phyloP scores from a whole-genome alignment of 176 grass and related monocot genomes.

The Paspalum notatum region DNA sequence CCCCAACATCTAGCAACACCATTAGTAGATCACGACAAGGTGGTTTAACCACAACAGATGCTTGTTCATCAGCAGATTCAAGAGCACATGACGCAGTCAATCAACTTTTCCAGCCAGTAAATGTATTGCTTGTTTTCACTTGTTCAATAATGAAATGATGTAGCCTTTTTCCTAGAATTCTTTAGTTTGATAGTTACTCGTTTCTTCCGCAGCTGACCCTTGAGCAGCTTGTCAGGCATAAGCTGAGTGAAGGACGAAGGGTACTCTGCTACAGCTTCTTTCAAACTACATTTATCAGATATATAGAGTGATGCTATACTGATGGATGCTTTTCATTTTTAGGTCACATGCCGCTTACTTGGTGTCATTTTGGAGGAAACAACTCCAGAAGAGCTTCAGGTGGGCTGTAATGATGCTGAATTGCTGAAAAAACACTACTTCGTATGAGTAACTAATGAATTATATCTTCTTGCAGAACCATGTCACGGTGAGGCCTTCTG shows the following conservation, averaged over 20 bases:
- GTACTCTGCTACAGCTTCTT: conserved; percentile 50
- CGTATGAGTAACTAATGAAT: conserved; percentile 26
- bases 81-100: conserved; percentile 85
- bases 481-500: conserved; percentile 81
- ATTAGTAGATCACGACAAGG: conserved; percentile 60
- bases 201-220: conserved; percentile 73
- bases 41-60: conserved; percentile 56
- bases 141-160: conserved; percentile 23
- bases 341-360: conserved; percentile 93
- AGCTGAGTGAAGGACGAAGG: conserved; percentile 89
- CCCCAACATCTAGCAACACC: conserved; percentile 57
- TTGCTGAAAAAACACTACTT: conserved; percentile 15
- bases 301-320: conserved; percentile 7
- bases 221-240: conserved; percentile 99
- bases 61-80: conserved; percentile 83
- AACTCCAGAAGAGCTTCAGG: conserved; percentile 95
- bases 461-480: conserved; percentile 60
- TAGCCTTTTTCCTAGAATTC: not conserved
- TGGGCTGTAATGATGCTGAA: conserved; percentile 43
- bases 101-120: conserved; percentile 92
- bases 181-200: conserved; percentile 39
- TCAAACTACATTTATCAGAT: conserved; percentile 11
- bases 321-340: conserved; percentile 41
- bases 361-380: conserved; percentile 95
- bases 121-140: conserved; percentile 57